Evolutionary conservation across 257 asterid genomes (phyloP).

Genomic region (Vinca minor): DNA sequence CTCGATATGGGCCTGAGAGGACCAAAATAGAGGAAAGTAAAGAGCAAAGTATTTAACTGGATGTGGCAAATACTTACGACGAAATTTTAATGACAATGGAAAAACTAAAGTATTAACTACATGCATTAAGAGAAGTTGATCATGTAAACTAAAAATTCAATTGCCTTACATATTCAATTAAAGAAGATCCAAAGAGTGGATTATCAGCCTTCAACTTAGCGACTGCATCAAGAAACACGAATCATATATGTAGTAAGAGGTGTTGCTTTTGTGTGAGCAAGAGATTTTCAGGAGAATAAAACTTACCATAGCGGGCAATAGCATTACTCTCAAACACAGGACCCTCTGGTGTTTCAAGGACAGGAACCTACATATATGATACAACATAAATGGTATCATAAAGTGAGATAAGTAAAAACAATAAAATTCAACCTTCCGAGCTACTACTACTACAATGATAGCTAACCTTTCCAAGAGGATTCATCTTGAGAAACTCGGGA

Average conservation of each 20-base stretch:
- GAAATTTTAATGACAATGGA: neutral
- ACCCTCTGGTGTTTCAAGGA: constrained; percentile 90
- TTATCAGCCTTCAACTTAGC: constrained; percentile 37
- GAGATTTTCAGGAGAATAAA: neutral
- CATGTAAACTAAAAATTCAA: neutral
- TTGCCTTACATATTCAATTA: constrained; percentile 62
- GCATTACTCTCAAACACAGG: constrained; percentile 86
- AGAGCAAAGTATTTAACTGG: neutral
- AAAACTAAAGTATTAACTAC: neutral
- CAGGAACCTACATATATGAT: constrained; percentile 82
- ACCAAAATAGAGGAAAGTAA: neutral
- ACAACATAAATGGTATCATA: constrained; percentile 1
- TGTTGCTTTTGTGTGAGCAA: too few species aligned
- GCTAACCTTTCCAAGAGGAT: constrained; percentile 79
- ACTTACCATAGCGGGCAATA: constrained; percentile 82
- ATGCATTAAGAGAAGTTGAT: too few species aligned
- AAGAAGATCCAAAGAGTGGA: constrained; percentile 58
- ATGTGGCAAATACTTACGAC: neutral
- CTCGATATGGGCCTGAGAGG: constrained; percentile 53
- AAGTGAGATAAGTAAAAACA: neutral
- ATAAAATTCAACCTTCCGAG: neutral
- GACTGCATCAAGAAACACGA: constrained; percentile 33
- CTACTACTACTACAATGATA: too few species aligned
- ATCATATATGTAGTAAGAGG: neutral
- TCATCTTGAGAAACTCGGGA: constrained; percentile 76